These are phyloP conservation scores for Salix purpurea DNA, from an alignment of 345 rosid species.

Conservation along the genomic window DNA sequence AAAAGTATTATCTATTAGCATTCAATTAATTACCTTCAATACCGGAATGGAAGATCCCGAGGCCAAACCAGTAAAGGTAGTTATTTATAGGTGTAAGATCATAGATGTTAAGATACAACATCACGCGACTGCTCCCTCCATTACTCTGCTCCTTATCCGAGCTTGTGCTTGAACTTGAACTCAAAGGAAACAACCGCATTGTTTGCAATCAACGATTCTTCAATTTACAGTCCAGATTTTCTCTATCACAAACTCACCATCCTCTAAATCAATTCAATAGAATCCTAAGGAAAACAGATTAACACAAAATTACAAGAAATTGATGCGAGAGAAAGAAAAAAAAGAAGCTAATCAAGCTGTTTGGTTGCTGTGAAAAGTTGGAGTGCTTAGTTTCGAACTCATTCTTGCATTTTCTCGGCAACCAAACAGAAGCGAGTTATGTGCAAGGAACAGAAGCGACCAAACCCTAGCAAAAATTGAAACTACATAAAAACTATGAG, in stretches of 20 bases:
- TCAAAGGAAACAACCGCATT: conserved; percentile 75
- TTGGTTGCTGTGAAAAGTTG: not conserved
- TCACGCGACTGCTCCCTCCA: conserved; percentile 30
- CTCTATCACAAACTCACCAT: conserved; percentile 29
- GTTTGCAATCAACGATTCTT: conserved; percentile 12
- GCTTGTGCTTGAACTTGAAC: conserved; percentile 36
- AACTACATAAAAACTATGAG: not conserved
- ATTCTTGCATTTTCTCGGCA: not conserved
- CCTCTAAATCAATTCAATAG: conserved; percentile 11
- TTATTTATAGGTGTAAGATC: conserved; percentile 93
- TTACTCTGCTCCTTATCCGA: conserved; percentile 41
- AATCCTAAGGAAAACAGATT: not conserved
- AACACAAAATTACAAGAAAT: not conserved
- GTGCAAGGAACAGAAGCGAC: not conserved
- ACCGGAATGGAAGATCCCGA: conserved; percentile 93
- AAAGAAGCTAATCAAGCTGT: not conserved
- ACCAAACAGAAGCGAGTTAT: not conserved
- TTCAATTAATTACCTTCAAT: conserved; percentile 59
- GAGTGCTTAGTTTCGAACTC: not conserved
- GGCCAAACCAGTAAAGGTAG: conserved; percentile 87
- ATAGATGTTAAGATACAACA: conserved; percentile 78
- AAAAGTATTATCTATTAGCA: not conserved
- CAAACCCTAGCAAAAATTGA: not conserved
- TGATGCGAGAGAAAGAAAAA: not conserved
- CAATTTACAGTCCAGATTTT: conserved; percentile 18